These are phyloP conservation scores for Violaceomyces palustris DNA, from an alignment of 1,284 basidiomycete species.

Conservation along the genomic window DNA sequence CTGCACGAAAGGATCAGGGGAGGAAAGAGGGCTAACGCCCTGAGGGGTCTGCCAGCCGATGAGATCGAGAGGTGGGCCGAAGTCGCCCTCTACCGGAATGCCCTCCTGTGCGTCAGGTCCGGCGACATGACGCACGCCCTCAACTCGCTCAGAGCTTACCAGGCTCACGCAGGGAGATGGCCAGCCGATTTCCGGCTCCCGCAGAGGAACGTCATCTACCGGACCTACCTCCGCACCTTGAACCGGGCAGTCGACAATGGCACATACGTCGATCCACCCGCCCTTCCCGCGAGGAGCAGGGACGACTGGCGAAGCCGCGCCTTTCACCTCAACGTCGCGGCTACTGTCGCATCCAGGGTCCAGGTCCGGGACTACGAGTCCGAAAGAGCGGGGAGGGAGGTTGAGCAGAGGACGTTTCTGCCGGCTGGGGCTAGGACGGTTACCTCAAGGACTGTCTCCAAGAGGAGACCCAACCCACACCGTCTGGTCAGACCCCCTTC, in stretches of 20 bases:
- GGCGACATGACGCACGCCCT: slow-evolving; percentile 27
- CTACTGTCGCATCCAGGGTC: slow-evolving; percentile 35
- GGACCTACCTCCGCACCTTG: slow-evolving; percentile 36
- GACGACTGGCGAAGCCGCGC: slow-evolving; percentile 43
- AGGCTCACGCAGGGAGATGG: slow-evolving; percentile 47
- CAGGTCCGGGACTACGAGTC: slow-evolving; percentile 39
- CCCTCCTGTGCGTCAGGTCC: slow-evolving; percentile 39
- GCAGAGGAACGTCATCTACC: slow-evolving; percentile 46
- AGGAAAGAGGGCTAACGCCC: slow-evolving; percentile 36
- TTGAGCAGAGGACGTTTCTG: slow-evolving; percentile 13
- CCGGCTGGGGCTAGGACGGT: slow-evolving; percentile 15
- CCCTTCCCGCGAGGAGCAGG: slow-evolving; percentile 12
- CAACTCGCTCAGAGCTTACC: slow-evolving; percentile 46
- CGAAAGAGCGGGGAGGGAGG: slow-evolving; percentile 25
- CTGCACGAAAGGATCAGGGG: slow-evolving; percentile 46
- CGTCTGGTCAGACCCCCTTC: slow-evolving; percentile 24
- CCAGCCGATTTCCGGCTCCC: slow-evolving; percentile 42
- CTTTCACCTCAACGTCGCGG: slow-evolving; percentile 36
- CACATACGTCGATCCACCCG: slow-evolving; percentile 25
- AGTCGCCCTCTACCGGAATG: slow-evolving; percentile 47
- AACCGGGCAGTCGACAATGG: slow-evolving; percentile 34
- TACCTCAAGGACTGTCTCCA: slow-evolving; percentile 40
- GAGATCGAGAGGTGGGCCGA: slow-evolving; percentile 51
- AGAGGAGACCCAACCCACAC: slow-evolving; percentile 30
- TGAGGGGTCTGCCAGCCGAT: slow-evolving; percentile 42